Evolutionary conservation across 1,284 basidiomycete genomes (phyloP).

Genomic region (Mrakiaceae sp.): DNA sequence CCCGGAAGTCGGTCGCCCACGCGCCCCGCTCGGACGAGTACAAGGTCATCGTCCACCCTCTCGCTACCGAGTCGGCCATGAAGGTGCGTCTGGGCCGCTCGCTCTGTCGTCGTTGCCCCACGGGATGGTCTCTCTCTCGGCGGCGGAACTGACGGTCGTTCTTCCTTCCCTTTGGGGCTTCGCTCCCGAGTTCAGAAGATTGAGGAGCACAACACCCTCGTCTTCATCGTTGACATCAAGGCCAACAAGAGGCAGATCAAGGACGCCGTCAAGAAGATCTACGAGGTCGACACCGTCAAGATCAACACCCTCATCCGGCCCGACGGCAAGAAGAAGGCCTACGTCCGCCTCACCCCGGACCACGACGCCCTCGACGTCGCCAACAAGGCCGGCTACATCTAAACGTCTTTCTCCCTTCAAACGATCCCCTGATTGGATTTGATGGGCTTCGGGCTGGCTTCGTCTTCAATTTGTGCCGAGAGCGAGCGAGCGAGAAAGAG

Average conservation of each 20-base stretch:
- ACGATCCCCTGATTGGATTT: background rate
- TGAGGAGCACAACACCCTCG: slow-evolving; percentile 98
- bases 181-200: slow-evolving; percentile 52
- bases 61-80: slow-evolving; percentile 48
- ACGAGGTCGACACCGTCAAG: slow-evolving; percentile 91
- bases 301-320: slow-evolving; percentile 98
- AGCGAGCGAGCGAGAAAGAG: background rate
- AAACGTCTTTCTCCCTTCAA: slow-evolving; percentile 20
- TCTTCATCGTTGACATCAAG: slow-evolving; percentile 91
- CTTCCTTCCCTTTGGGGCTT: background rate
- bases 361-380: slow-evolving; percentile 96
- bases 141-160: slow-evolving; percentile 10
- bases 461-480: background rate
- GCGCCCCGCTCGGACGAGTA: slow-evolving; percentile 96
- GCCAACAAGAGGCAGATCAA: slow-evolving; percentile 99
- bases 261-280: slow-evolving; percentile 97
- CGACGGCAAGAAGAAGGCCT: slow-evolving; percentile 99
- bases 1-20: slow-evolving; percentile 86
- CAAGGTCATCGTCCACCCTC: slow-evolving; percentile 73
- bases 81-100: slow-evolving; percentile 24
- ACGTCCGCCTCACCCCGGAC: slow-evolving; percentile 86
- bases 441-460: background rate
- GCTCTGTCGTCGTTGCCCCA: background rate
- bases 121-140: no score
- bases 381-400: slow-evolving; percentile 50